Conservation (phyloP, 108 stramenopile species). For the Ochromonas danica region DNA sequence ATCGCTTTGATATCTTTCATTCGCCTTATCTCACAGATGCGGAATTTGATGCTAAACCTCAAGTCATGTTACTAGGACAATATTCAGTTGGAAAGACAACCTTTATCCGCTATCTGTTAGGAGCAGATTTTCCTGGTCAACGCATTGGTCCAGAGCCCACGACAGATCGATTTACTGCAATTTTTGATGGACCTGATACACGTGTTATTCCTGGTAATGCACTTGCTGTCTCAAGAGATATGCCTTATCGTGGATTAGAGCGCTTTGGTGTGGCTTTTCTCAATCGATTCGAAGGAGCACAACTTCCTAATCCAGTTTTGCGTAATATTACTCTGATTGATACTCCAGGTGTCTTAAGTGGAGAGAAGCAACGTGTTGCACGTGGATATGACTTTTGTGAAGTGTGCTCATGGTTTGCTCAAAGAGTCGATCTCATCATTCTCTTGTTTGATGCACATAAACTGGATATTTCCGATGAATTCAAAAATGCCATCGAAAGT, state of each 20-base stretch:
- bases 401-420: conserved; percentile 97
- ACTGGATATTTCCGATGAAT: conserved; percentile 78
- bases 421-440: conserved; percentile 92
- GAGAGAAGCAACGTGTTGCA: conserved; percentile 88
- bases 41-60: conserved; percentile 97
- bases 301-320: conserved; percentile 56
- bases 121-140: conserved; percentile 82
- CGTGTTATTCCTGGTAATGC: conserved; percentile 85
- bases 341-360: conserved; percentile 95
- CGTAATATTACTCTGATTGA: conserved; percentile 92
- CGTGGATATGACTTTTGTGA: conserved; percentile 82
- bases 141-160: conserved; percentile 98
- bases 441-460: conserved; percentile 91
- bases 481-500: conserved; percentile 50
- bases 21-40: conserved; percentile 89
- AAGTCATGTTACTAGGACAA: conserved; percentile 92
- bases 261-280: conserved; percentile 95
- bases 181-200: conserved; percentile 74
- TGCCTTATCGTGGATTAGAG: conserved; percentile 88
- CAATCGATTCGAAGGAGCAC: conserved; percentile 62
- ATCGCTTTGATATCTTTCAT: conserved; percentile 90
- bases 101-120: conserved; percentile 65
- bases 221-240: conserved; percentile 73
- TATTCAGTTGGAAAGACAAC: conserved; percentile 94
- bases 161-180: conserved; percentile 88